These are phyloP conservation scores for Fusarium robinianum DNA, from an alignment of 2,329 filamentous ascomycete genomes.

Conservation along the genomic window DNA sequence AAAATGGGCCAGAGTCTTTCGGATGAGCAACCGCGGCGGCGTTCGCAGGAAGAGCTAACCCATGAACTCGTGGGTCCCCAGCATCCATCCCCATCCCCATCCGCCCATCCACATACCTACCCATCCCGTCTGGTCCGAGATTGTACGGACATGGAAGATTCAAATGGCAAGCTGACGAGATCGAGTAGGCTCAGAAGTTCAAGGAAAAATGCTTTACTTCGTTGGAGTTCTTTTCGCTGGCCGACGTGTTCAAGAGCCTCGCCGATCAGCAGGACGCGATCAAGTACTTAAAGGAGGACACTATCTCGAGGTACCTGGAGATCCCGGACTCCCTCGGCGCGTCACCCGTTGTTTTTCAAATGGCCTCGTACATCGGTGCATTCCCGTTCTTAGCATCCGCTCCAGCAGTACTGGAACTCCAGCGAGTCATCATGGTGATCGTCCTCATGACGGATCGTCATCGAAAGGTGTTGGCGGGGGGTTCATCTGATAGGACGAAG, in stretches of 20 bases:
- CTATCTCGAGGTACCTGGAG: constrained; percentile 72
- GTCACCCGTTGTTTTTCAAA: constrained; percentile 71
- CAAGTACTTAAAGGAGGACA: constrained; percentile 69
- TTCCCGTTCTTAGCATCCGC: constrained; percentile 75
- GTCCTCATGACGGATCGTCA: constrained; percentile 74
- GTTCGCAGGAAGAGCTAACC: constrained; percentile 57
- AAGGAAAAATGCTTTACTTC: constrained; percentile 72
- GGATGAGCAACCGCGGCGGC: constrained; percentile 48
- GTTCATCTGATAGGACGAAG: constrained; percentile 62
- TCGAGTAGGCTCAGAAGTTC: constrained; percentile 61
- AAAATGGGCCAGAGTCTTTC: constrained; percentile 60
- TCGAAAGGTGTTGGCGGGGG: constrained; percentile 62
- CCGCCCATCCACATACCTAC: too few relatives aligned
- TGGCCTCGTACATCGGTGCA: constrained; percentile 71
- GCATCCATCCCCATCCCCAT: constrained; percentile 12
- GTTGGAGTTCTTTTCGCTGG: constrained; percentile 74
- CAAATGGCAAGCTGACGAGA: constrained; percentile 15
- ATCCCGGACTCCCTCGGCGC: constrained; percentile 71
- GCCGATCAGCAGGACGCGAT: constrained; percentile 66
- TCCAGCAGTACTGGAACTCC: constrained; percentile 69
- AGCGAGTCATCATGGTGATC: constrained; percentile 73
- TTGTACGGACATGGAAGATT: too few relatives aligned
- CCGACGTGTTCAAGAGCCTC: constrained; percentile 72
- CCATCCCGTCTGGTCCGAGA: too few relatives aligned
- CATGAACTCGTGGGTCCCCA: constrained; percentile 53